phyloP scores from a whole-genome alignment of 352 stramenopile genomes.

The Stramenopiles sp. region DNA sequence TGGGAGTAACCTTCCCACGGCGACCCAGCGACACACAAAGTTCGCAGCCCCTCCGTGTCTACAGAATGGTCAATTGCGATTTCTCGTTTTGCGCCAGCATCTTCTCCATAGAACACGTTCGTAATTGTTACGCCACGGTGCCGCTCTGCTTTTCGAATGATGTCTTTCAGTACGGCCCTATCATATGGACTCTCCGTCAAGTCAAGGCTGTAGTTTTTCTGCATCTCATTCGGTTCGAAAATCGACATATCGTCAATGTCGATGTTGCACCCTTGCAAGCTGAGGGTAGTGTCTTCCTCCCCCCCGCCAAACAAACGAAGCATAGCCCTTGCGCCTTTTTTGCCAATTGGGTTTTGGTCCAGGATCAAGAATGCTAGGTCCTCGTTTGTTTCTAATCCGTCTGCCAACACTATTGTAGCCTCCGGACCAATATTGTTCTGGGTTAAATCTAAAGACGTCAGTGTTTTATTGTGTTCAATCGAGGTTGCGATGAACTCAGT shows the following conservation, averaged over 20 bases:
- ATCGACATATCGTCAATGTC: neutral
- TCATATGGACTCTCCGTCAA: slow-evolving; percentile 1
- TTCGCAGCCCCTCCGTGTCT: neutral
- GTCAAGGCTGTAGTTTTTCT: neutral
- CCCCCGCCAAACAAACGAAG: neutral
- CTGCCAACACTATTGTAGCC: neutral
- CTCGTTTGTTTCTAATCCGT: neutral
- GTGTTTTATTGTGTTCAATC: neutral
- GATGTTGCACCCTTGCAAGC: neutral
- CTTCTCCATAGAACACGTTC: neutral
- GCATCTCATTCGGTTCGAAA: neutral
- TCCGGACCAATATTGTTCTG: neutral
- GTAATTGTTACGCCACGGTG: neutral
- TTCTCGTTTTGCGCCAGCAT: neutral
- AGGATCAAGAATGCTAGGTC: neutral
- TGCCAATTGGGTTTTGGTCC: neutral
- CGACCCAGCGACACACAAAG: neutral
- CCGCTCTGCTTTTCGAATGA: neutral
- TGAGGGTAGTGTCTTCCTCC: neutral
- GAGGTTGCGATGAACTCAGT: neutral
- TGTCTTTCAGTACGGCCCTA: neutral
- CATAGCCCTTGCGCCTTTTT: neutral
- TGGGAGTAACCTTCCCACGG: neutral
- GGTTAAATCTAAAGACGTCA: neutral
- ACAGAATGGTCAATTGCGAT: no score